Percentiles rank a stretch among this genome's conserved stretches.
Conservation (phyloP, 2,329 filamentous ascomycete species). For the Lecanoromycetidae sp. region DNA sequence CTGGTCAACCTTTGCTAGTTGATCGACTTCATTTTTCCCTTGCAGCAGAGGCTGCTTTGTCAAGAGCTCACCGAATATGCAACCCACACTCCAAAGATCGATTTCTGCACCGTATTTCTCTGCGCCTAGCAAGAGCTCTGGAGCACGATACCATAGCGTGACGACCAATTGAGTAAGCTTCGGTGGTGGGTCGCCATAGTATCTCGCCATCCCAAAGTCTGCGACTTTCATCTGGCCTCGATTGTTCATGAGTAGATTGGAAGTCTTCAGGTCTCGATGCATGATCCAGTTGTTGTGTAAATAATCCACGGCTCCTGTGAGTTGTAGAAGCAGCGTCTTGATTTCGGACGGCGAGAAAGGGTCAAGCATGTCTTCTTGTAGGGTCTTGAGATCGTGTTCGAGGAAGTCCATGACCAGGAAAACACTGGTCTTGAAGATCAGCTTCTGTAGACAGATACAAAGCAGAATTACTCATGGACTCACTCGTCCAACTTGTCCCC, state of each 20-base stretch:
- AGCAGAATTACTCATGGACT: conserved; percentile 21
- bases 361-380: conserved; percentile 88
- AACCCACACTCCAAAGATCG: conserved; percentile 94
- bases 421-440: conserved; percentile 44
- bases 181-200: conserved; percentile 64
- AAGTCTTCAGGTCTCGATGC: conserved; percentile 86
- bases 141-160: conserved; percentile 91
- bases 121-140: conserved; percentile 76
- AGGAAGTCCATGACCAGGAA: conserved; percentile 95
- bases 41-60: conserved; percentile 71
- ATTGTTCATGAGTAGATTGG: conserved; percentile 89
- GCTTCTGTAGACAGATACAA: conserved; percentile 2
- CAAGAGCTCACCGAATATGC: conserved; percentile 87
- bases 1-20: conserved; percentile 58
- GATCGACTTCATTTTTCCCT: conserved; percentile 84
- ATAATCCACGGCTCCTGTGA: conserved; percentile 68
- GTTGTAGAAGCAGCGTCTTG: conserved; percentile 78
- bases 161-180: conserved; percentile 87
- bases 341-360: conserved; percentile 86
- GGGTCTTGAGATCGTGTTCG: conserved; percentile 88
- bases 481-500: conserved; percentile 51
- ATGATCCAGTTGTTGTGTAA: conserved; percentile 85
- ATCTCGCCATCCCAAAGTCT: conserved; percentile 95
- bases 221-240: conserved; percentile 89
- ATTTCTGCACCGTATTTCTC: conserved; percentile 62